Conservation (phyloP, 2,329 filamentous ascomycete species). For the Exophiala dermatitidis region DNA sequence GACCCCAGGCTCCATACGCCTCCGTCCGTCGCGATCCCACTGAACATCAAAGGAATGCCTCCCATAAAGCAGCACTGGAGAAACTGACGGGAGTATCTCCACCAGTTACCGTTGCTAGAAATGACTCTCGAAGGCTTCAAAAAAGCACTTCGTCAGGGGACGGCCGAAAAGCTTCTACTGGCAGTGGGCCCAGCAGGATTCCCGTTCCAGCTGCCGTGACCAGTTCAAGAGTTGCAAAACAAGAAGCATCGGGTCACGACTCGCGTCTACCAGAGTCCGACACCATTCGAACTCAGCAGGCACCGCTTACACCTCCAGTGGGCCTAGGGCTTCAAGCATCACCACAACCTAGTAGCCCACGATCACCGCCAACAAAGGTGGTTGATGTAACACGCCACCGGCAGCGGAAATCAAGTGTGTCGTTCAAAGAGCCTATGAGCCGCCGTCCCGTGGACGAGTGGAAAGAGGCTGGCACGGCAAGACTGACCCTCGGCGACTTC, state of each 20-base stretch:
- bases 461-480: slow-evolving; percentile 60
- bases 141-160: slow-evolving; percentile 9
- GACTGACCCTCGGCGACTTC: slow-evolving; percentile 52
- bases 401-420: slow-evolving; percentile 35
- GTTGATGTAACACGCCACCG: slow-evolving; percentile 21
- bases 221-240: neutral
- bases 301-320: slow-evolving; percentile 13
- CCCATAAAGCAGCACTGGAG: slow-evolving; percentile 27
- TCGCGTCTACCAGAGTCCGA: neutral
- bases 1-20: neutral
- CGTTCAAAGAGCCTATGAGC: slow-evolving; percentile 42
- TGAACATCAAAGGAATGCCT: slow-evolving; percentile 23
- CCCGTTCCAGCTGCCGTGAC: slow-evolving; percentile 11
- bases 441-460: slow-evolving; percentile 53
- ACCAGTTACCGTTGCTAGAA: slow-evolving; percentile 9
- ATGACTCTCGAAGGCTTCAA: slow-evolving; percentile 20
- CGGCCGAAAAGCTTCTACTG: neutral
- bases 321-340: slow-evolving; percentile 19
- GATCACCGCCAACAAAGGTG: slow-evolving; percentile 18
- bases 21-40: slow-evolving; percentile 3
- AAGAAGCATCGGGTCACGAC: slow-evolving; percentile 3
- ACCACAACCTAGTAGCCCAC: slow-evolving; percentile 21
- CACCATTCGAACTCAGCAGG: slow-evolving; percentile 3
- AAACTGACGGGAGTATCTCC: slow-evolving; percentile 20
- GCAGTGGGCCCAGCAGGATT: slow-evolving; percentile 15